Evolutionary conservation across 2,329 filamentous ascomycete species (phyloP), one percentile per base, ranked within the genome.

Genomic region (Fusarium brevicatenulatum): DNA sequence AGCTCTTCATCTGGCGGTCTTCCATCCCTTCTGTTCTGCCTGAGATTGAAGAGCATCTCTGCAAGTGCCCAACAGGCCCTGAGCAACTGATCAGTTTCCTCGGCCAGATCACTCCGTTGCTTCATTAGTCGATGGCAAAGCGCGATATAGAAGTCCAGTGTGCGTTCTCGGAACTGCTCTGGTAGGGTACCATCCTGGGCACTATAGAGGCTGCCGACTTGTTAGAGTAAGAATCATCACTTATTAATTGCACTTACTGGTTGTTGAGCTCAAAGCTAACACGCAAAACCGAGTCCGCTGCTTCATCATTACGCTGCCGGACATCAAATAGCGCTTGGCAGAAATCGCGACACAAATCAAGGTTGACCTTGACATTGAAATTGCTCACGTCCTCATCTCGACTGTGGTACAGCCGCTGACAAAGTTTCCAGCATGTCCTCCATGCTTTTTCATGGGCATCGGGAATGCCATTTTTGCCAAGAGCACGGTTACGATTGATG

Each of bases 81-180:
- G 7, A 98, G 87, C 8, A 98, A 86, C 11, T 93, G 91, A 80
- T 97, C 95, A 0, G 94, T 95, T 77, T 97, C 94, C 70, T 93
- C 91, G 1, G 91, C 91, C 5, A 95, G 82, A 34, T 93, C 92
- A 59, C 90, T 92, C 64, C 93, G 90, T 81, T 97, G 94, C 81
- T 97, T 98, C 95, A 98, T 98, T n/a, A 98, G 84, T 43, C 95
- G 91, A 81, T 98, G 95, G 78, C 95, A 98, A 6, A 98, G 82
- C 0, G 95, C 97, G 74, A 97, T 92, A 78, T 98, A 98, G 77
- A 98, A 98, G 78, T 98, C 95, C 63, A 98, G 82, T 0, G 95
- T 98, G 66, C 95, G 88, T 81, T 98, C 95, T 58, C 92, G 90
- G 80, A 98, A 98, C 1, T 92, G 90, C 77, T 97, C 93, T 0